Evolutionary conservation across 208 protist genomes (phyloP).

Genomic region (Blastocrithidia nonstop): DNA sequence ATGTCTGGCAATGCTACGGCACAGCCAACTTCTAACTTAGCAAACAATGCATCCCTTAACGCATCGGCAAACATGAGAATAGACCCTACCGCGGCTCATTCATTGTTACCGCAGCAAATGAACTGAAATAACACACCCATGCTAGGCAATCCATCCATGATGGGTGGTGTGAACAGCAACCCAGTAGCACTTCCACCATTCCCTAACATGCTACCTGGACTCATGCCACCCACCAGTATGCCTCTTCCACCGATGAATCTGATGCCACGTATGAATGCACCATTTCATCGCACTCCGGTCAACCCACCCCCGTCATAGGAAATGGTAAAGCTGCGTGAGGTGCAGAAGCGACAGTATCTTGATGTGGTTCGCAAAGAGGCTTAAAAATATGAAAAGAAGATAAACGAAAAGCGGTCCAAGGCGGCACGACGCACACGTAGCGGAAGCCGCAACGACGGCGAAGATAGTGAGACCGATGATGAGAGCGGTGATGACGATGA

Average conservation of each 20-base stretch:
- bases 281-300: not conserved
- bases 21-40: not conserved
- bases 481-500: slow-evolving; percentile 15
- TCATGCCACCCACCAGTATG: too few species aligned
- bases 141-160: too few species aligned
- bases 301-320: slow-evolving; percentile 49
- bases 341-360: slow-evolving; percentile 69
- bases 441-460: slow-evolving; percentile 8
- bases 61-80: too few species aligned
- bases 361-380: slow-evolving; percentile 56
- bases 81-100: too few species aligned
- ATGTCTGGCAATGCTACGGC: slow-evolving; percentile 3
- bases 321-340: slow-evolving; percentile 54
- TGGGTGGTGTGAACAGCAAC: not conserved
- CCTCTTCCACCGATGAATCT: too few species aligned
- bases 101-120: too few species aligned
- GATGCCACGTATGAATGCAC: too few species aligned
- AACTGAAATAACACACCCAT: too few species aligned
- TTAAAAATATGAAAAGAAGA: slow-evolving; percentile 58
- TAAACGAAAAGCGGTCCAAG: slow-evolving; percentile 19
- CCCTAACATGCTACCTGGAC: too few species aligned
- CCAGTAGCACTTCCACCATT: too few species aligned
- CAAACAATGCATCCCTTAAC: too few species aligned
- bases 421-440: slow-evolving; percentile 5
- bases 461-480: slow-evolving; percentile 8